Conservation (phyloP, 805 yeast species). For the Wickerhamiella brachini region DNA sequence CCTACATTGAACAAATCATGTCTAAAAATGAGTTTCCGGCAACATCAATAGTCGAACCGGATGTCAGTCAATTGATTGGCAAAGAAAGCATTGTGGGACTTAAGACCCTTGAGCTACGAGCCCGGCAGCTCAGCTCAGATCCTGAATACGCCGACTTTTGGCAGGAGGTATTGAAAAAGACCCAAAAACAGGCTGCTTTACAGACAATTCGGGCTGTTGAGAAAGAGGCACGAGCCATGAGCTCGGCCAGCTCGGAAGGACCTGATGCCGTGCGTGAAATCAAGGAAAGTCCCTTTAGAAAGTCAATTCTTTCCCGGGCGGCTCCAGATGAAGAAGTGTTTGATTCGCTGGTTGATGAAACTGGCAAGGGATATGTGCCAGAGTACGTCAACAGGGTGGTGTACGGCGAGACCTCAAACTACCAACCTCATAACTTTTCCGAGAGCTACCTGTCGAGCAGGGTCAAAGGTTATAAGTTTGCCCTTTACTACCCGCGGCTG, state of each 20-base stretch:
- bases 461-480: constrained; percentile 27
- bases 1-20: neutral
- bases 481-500: constrained; percentile 24
- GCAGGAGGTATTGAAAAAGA: constrained; percentile 3
- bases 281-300: neutral
- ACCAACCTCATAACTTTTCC: constrained; percentile 6
- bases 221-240: neutral
- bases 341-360: neutral
- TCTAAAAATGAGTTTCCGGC: neutral
- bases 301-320: neutral
- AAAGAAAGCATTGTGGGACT: neutral
- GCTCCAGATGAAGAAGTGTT: constrained; percentile 3
- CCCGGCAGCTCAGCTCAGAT: neutral
- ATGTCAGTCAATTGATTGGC: neutral
- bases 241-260: neutral
- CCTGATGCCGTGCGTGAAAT: neutral
- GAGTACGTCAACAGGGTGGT: constrained; percentile 3
- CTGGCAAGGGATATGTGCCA: neutral
- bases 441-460: constrained; percentile 19
- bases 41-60: neutral
- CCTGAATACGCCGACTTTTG: neutral
- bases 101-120: neutral
- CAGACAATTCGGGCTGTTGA: neutral
- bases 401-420: constrained; percentile 4
- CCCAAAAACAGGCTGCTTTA: constrained; percentile 1